phyloP scores from a whole-genome alignment of 352 stramenopile species.

The Phytophthora macrochlamydospora region DNA sequence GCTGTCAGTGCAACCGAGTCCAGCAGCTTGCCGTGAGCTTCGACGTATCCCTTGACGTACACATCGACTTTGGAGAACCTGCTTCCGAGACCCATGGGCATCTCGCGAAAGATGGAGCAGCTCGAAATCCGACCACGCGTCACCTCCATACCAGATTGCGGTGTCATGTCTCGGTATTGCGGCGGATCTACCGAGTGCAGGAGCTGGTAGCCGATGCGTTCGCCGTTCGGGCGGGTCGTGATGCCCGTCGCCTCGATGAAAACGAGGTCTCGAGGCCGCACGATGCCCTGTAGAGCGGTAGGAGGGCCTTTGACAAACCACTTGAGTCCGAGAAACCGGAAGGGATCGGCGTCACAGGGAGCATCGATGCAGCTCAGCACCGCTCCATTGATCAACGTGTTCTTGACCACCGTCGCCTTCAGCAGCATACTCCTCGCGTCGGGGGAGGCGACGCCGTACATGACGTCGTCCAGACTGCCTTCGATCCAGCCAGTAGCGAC shows the following conservation, averaged over 20 bases:
- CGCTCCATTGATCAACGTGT: conserved; percentile 34
- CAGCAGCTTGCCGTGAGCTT: conserved; percentile 45
- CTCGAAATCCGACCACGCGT: conserved; percentile 38
- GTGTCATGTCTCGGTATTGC: conserved; percentile 22
- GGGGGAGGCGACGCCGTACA: conserved; percentile 63
- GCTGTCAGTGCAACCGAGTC: conserved; percentile 45
- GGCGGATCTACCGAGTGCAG: conserved; percentile 39
- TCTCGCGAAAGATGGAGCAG: conserved; percentile 39
- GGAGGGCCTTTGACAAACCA: conserved; percentile 36
- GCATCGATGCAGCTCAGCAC: conserved; percentile 36
- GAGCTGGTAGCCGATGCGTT: conserved; percentile 39
- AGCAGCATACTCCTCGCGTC: conserved; percentile 53
- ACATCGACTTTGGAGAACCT: conserved; percentile 37
- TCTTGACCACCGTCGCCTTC: conserved; percentile 42
- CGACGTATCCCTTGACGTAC: conserved; percentile 46
- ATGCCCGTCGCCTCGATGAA: conserved; percentile 44
- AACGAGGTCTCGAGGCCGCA: conserved; percentile 35
- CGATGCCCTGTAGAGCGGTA: conserved; percentile 28
- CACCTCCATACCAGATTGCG: conserved; percentile 25
- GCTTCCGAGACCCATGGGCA: conserved; percentile 18
- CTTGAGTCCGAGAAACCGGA: conserved; percentile 39
- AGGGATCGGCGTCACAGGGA: conserved; percentile 34
- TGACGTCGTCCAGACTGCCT: conserved; percentile 58
- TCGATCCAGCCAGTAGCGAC: conserved; percentile 46
- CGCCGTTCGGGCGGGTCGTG: conserved; percentile 25